phyloP scores from a whole-genome alignment of 2,329 filamentous ascomycete species.

The Colletotrichum sp. region DNA sequence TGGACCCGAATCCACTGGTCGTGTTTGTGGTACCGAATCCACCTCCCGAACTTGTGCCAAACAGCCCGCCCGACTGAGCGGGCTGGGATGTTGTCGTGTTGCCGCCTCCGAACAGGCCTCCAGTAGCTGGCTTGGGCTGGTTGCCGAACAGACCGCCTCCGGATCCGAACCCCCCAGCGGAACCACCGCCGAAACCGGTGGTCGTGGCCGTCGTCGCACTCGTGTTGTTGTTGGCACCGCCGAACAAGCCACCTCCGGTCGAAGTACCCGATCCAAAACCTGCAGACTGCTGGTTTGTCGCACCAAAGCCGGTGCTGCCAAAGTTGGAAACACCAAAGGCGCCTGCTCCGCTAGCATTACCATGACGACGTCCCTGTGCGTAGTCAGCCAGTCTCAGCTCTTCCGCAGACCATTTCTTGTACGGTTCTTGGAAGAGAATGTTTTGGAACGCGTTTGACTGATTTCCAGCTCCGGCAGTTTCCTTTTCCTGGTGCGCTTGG shows the following conservation, averaged over 20 bases:
- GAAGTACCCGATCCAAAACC: slow-evolving; percentile 46
- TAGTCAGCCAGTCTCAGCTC: slow-evolving; percentile 87
- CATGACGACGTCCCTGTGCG: slow-evolving; percentile 81
- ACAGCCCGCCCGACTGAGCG: slow-evolving; percentile 24
- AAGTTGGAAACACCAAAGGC: slow-evolving; percentile 75
- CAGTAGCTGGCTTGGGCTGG: slow-evolving; percentile 17
- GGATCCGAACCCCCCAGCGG: slow-evolving; percentile 42
- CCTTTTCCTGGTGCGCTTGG: slow-evolving; percentile 74
- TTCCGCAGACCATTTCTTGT: slow-evolving; percentile 90
- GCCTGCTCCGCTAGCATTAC: slow-evolving; percentile 82
- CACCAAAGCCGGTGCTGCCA: slow-evolving; percentile 52
- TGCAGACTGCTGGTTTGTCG: slow-evolving; percentile 39
- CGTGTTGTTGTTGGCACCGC: slow-evolving; percentile 28
- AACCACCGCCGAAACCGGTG: slow-evolving; percentile 25
- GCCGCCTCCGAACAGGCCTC: slow-evolving; percentile 9
- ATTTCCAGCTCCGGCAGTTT: slow-evolving; percentile 59
- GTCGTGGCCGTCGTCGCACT: slow-evolving; percentile 14
- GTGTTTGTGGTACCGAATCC: slow-evolving; percentile 15
- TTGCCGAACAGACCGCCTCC: slow-evolving; percentile 48
- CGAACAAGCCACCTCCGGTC: slow-evolving; percentile 43
- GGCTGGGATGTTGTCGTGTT: slow-evolving; percentile 18
- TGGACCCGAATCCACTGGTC: slow-evolving; percentile 34
- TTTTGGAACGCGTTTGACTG: slow-evolving; percentile 75
- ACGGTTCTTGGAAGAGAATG: slow-evolving; percentile 78
- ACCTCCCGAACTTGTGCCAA: slow-evolving; percentile 26